Evolutionary conservation across 345 rosid species (phyloP).

Genomic region (Draba incana): DNA sequence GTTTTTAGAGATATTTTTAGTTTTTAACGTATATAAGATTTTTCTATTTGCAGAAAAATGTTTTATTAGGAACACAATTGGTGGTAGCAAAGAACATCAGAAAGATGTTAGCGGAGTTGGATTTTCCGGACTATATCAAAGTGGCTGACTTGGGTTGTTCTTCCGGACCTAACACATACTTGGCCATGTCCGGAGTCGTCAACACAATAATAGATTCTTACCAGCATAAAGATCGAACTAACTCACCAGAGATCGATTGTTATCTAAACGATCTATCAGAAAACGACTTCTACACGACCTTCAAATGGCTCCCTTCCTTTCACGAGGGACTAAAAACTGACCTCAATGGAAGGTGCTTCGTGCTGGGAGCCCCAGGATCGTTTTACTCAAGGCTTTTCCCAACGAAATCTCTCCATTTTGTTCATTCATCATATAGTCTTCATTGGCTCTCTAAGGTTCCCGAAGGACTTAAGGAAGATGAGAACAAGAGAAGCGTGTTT

Average conservation of each 20-base stretch:
- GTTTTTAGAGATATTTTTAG: too few relatives aligned
- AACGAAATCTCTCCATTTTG: background rate
- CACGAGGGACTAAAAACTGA: background rate
- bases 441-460: too few relatives aligned
- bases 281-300: conserved; percentile 39
- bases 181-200: conserved; percentile 16
- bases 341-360: conserved; percentile 23
- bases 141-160: conserved; percentile 51
- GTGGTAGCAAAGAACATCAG: background rate
- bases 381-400: conserved; percentile 50
- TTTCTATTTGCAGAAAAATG: background rate
- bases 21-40: too few relatives aligned
- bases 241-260: conserved; percentile 29
- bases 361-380: conserved; percentile 46
- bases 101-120: background rate
- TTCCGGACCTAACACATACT: conserved; percentile 46
- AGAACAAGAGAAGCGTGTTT: too few relatives aligned
- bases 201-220: conserved; percentile 6
- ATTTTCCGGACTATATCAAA: conserved; percentile 13
- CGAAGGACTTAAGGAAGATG: too few relatives aligned
- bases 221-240: background rate
- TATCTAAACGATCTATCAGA: conserved; percentile 5
- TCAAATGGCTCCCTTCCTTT: conserved; percentile 17
- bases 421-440: too few relatives aligned
- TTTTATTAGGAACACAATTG: background rate